Evolutionary conservation across 768 basidiomycete genomes (phyloP).

Genomic region (Psilocybe sp.): DNA sequence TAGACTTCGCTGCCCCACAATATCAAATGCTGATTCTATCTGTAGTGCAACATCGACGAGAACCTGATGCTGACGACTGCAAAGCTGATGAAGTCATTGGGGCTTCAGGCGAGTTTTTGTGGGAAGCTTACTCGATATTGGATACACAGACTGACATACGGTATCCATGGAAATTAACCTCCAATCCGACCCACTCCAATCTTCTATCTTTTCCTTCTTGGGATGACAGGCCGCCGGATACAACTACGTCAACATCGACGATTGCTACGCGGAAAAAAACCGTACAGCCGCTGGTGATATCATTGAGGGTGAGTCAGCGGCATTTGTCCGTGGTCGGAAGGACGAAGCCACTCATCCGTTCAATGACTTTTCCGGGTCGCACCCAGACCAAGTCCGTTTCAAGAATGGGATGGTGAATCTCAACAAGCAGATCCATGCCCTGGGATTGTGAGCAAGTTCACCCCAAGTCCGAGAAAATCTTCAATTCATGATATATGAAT

Average conservation of each 20-base stretch:
- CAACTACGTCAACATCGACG: constrained; percentile 59
- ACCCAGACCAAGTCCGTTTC: constrained; percentile 48
- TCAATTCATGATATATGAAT: neutral
- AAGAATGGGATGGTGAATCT: constrained; percentile 54
- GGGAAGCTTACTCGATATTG: too few relatives aligned
- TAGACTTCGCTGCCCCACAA: neutral
- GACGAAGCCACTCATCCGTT: too few relatives aligned
- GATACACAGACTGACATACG: too few relatives aligned
- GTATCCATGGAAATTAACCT: neutral
- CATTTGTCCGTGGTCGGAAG: too few relatives aligned
- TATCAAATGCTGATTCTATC: neutral
- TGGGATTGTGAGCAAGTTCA: constrained; percentile 51
- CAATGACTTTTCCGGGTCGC: too few relatives aligned
- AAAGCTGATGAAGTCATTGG: constrained; percentile 52
- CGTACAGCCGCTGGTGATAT: constrained; percentile 50
- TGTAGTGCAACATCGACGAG: constrained; percentile 59
- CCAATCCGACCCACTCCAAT: neutral
- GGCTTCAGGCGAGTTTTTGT: constrained; percentile 45
- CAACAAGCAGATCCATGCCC: constrained; percentile 51
- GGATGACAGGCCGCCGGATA: constrained; percentile 52
- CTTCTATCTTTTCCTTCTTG: neutral
- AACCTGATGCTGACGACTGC: constrained; percentile 48
- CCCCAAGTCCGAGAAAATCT: neutral
- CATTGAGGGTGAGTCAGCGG: constrained; percentile 39
- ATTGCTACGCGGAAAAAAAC: constrained; percentile 60